phyloP scores from a whole-genome alignment of 768 basidiomycete species.

The Suillus decipiens region DNA sequence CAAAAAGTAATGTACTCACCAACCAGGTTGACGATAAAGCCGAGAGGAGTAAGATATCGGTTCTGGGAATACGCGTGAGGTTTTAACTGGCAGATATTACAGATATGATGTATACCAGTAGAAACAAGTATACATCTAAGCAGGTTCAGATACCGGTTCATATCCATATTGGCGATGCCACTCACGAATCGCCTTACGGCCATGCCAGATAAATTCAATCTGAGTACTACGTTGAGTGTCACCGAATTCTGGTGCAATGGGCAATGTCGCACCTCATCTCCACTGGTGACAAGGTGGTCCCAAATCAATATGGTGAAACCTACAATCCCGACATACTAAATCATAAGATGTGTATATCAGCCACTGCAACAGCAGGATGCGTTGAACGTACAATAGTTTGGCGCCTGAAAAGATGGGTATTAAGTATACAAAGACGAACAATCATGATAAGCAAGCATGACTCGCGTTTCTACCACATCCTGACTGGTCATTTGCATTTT shows the following conservation, averaged over 20 bases:
- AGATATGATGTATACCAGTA: constrained; percentile 27
- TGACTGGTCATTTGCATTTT: neutral
- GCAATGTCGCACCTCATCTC: constrained; percentile 30
- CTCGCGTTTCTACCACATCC: neutral
- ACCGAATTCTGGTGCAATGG: neutral
- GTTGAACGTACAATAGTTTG: neutral
- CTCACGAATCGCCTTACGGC: constrained; percentile 29
- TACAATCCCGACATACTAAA: constrained; percentile 50
- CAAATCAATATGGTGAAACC: constrained; percentile 50
- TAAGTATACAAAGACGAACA: neutral
- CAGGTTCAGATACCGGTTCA: constrained; percentile 34
- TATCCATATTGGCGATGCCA: constrained; percentile 36
- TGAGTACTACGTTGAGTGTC: constrained; percentile 7
- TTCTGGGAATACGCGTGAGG: constrained; percentile 41
- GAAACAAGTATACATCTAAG: constrained; percentile 37
- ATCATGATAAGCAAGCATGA: neutral
- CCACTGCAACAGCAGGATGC: neutral
- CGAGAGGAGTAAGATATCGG: constrained; percentile 65
- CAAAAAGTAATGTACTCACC: constrained; percentile 23
- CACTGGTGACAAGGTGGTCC: constrained; percentile 37
- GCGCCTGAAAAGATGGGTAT: neutral
- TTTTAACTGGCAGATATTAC: neutral
- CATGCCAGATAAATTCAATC: constrained; percentile 36
- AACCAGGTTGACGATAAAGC: constrained; percentile 59
- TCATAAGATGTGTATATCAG: neutral